These are phyloP conservation scores for Irpex sp. DNA, from an alignment of 1,284 basidiomycete species.

Conservation along the genomic window DNA sequence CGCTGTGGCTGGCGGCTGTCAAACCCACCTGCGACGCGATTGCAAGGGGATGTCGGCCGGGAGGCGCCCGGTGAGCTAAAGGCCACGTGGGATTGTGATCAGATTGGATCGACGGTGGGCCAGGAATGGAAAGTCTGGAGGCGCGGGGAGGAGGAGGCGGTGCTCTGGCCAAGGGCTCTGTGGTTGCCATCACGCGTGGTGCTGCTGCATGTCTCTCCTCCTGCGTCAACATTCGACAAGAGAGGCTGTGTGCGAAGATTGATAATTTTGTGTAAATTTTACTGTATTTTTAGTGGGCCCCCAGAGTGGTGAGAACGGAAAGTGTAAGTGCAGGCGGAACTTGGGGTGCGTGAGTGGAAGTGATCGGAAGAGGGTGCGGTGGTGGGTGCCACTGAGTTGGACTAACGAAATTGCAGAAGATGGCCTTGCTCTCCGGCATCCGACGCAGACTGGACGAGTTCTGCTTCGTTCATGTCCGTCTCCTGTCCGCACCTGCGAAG, in stretches of 20 bases:
- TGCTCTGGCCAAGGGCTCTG: background rate
- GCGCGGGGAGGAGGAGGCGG: background rate
- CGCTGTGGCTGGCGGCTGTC: background rate
- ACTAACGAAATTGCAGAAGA: too few species aligned
- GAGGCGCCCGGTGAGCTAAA: background rate
- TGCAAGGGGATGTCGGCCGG: background rate
- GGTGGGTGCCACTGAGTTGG: too few species aligned
- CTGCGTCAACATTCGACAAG: background rate
- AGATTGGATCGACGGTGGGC: background rate
- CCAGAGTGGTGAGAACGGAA: background rate
- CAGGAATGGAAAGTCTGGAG: background rate
- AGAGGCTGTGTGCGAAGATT: background rate
- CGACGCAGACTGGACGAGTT: too few species aligned
- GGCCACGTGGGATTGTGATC: background rate
- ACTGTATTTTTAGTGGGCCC: background rate
- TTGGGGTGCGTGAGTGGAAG: too few species aligned
- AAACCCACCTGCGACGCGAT: background rate
- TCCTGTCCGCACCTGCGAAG: too few species aligned
- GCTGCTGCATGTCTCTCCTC: background rate
- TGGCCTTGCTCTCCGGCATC: too few species aligned
- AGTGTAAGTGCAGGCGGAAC: background rate
- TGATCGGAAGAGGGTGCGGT: too few species aligned
- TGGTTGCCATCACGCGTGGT: background rate
- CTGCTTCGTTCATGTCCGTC: too few species aligned
- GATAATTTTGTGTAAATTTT: background rate